Evolutionary conservation across 306 rosid genomes (phyloP).

Genomic region (Citrullus colocynthis): DNA sequence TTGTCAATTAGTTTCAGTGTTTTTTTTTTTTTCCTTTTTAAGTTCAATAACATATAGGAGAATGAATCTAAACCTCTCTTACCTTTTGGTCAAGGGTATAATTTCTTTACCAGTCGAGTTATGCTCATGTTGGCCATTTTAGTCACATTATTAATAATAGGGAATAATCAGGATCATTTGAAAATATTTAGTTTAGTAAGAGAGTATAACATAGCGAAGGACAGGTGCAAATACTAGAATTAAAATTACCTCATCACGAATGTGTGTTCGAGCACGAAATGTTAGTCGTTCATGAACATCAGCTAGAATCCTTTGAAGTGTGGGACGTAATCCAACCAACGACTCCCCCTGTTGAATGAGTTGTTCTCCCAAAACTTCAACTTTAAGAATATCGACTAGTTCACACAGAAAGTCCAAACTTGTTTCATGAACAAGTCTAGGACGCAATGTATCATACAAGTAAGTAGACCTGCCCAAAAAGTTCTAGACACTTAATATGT

Average conservation of each 20-base stretch:
- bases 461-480: constrained; percentile 65
- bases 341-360: constrained; percentile 65
- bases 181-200: background rate
- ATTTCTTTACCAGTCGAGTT: too few relatives aligned
- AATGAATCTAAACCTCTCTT: too few relatives aligned
- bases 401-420: constrained; percentile 86
- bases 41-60: too few relatives aligned
- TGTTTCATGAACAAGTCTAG: constrained; percentile 91
- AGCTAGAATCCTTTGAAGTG: constrained; percentile 86
- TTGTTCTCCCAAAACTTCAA: constrained; percentile 85
- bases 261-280: constrained; percentile 90
- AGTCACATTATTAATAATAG: too few relatives aligned
- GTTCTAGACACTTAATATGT: constrained; percentile 11
- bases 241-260: constrained; percentile 74
- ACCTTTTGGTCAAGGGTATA: too few relatives aligned
- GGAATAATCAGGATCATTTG: background rate
- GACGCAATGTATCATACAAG: constrained; percentile 85
- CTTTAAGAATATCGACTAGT: constrained; percentile 89
- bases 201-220: background rate
- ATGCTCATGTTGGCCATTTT: too few relatives aligned
- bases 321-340: constrained; percentile 73
- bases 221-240: background rate
- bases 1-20: too few relatives aligned
- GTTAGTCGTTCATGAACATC: constrained; percentile 95
- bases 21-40: too few relatives aligned